These are phyloP conservation scores for Saccharomyces hybrid DNA, from an alignment of 1,139 yeast species.

Conservation along the genomic window DNA sequence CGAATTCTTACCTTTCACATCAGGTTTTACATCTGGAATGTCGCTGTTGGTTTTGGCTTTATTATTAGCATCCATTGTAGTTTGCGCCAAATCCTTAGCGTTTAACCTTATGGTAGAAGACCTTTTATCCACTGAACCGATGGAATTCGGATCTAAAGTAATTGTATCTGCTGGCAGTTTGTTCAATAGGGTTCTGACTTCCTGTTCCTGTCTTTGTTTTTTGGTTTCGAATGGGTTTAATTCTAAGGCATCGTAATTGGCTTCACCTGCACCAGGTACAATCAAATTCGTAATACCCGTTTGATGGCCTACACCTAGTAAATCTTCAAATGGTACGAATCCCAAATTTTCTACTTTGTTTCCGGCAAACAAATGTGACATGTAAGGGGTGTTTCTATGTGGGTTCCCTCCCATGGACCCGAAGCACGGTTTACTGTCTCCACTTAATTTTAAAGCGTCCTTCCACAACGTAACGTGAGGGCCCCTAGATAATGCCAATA, in stretches of 20 bases:
- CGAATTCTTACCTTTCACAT: conserved; percentile 73
- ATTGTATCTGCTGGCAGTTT: conserved; percentile 91
- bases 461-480: conserved; percentile 90
- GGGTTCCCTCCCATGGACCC: conserved; percentile 32
- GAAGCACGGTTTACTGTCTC: conserved; percentile 35
- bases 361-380: conserved; percentile 83
- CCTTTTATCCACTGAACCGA: conserved; percentile 77
- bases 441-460: conserved; percentile 47
- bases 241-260: conserved; percentile 92
- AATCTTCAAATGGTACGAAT: conserved; percentile 94
- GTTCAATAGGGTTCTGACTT: conserved; percentile 78
- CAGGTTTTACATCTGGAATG: conserved; percentile 47
- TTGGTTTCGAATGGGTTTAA: conserved; percentile 87
- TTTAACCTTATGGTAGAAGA: conserved; percentile 57
- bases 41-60: conserved; percentile 35
- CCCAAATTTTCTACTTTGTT: conserved; percentile 58
- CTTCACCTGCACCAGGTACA: conserved; percentile 97
- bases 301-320: conserved; percentile 80
- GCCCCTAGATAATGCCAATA: conserved; percentile 87
- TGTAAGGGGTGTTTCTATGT: conserved; percentile 63
- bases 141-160: conserved; percentile 76
- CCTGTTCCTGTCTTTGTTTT: conserved; percentile 89
- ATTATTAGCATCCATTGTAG: conserved; percentile 36
- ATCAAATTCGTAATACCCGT: conserved; percentile 72
- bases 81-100: conserved; percentile 49